Percentiles rank a stretch among this genome's conserved stretches.
Evolutionary conservation across 768 basidiomycete genomes (phyloP).

Genomic region (Lactifluus piperatus): DNA sequence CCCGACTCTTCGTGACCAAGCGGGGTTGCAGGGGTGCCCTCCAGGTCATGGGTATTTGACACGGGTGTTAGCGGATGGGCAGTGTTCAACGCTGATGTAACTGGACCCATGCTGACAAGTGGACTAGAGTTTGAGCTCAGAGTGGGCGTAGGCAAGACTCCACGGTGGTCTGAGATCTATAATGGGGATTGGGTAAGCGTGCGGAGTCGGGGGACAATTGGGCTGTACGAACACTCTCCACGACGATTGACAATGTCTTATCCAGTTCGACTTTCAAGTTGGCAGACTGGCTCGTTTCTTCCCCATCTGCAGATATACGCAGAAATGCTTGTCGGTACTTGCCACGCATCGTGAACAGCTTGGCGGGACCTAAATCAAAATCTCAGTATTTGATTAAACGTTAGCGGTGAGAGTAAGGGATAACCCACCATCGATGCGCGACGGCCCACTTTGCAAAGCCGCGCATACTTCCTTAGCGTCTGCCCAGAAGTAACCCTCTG

Average conservation of each 20-base stretch:
- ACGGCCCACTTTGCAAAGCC: constrained; percentile 50
- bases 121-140: neutral
- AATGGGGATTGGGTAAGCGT: neutral
- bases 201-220: neutral
- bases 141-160: neutral
- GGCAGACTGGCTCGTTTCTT: constrained; percentile 13
- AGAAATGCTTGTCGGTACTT: constrained; percentile 18
- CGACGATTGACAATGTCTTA: constrained; percentile 9
- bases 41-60: neutral
- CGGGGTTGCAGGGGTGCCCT: neutral
- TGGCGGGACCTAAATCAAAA: constrained; percentile 10
- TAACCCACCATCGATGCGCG: constrained; percentile 58
- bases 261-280: constrained; percentile 10
- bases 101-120: neutral
- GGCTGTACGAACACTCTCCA: constrained; percentile 13
- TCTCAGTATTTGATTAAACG: neutral
- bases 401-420: neutral
- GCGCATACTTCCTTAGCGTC: constrained; percentile 56
- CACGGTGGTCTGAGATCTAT: constrained; percentile 2
- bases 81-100: neutral
- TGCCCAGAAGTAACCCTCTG: constrained; percentile 59
- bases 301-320: constrained; percentile 12
- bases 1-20: neutral
- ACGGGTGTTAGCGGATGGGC: constrained; percentile 8
- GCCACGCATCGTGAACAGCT: constrained; percentile 16